Percentiles rank a stretch among this genome's conserved stretches.
phyloP scores from a whole-genome alignment of 805 yeast genomes.

The Kodamaea restingae region DNA sequence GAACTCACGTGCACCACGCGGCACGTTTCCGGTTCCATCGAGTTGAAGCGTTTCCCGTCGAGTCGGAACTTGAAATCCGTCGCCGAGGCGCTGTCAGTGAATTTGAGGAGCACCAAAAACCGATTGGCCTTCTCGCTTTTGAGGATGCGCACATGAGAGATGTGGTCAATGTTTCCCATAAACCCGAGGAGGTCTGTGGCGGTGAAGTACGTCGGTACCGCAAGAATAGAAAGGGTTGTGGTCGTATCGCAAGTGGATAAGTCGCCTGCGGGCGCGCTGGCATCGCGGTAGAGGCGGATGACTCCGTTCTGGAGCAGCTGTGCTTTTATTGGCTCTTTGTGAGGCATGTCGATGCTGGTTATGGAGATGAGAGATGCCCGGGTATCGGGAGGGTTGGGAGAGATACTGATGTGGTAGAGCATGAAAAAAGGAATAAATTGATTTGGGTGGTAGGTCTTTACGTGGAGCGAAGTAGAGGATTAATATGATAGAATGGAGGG shows the following conservation, averaged over 20 bases:
- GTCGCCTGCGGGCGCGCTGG: conserved; percentile 24
- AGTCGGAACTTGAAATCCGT: conserved; percentile 59
- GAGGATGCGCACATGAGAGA: conserved; percentile 71
- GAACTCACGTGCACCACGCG: conserved; percentile 69
- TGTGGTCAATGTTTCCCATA: conserved; percentile 58
- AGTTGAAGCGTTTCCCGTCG: conserved; percentile 73
- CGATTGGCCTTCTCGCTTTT: conserved; percentile 63
- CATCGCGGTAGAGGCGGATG: conserved; percentile 60
- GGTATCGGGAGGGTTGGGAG: conserved; percentile 24
- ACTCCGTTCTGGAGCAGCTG: conserved; percentile 70
- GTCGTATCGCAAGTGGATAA: conserved; percentile 33
- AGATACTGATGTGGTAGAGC: conserved; percentile 33
- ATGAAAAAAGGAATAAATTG: no score
- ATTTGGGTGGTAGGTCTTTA: no score
- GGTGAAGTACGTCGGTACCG: conserved; percentile 83
- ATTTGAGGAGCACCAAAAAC: conserved; percentile 75
- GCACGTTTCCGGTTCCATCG: conserved; percentile 87
- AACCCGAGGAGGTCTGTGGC: conserved; percentile 81
- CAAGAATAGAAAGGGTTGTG: conserved; percentile 73
- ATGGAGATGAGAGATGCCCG: conserved; percentile 28
- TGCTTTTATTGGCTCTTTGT: conserved; percentile 56
- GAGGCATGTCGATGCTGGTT: conserved; percentile 21
- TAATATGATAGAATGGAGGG: no score
- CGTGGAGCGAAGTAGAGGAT: no score
- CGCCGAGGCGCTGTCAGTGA: conserved; percentile 52